Evolutionary conservation across 768 basidiomycete genomes (phyloP).

Genomic region (Filobasidium wieringae): DNA sequence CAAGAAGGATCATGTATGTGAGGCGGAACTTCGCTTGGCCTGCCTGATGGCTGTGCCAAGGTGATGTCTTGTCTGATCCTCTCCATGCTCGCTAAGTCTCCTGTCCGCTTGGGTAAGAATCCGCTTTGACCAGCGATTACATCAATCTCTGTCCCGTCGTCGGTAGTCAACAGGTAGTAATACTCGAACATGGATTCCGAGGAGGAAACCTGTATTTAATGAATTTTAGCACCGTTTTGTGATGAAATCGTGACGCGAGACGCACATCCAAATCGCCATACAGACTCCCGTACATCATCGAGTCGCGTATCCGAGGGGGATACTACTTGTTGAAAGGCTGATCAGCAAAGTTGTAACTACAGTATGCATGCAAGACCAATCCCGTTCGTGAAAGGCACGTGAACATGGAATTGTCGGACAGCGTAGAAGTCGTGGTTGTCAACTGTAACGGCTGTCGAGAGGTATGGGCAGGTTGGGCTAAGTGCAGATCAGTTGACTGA

Average conservation of each 20-base stretch:
- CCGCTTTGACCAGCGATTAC: not conserved
- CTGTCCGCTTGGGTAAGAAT: not conserved
- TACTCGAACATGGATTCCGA: slow-evolving; percentile 5
- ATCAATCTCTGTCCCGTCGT: not conserved
- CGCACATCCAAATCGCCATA: too few species aligned
- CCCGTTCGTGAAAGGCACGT: slow-evolving; percentile 2
- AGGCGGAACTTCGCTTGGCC: not conserved
- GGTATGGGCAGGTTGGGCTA: too few species aligned
- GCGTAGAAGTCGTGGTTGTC: not conserved
- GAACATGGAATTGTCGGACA: not conserved
- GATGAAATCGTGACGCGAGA: too few species aligned
- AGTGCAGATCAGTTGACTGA: too few species aligned
- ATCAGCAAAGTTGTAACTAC: too few species aligned
- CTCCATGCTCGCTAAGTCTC: too few species aligned
- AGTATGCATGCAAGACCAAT: too few species aligned
- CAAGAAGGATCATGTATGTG: not conserved
- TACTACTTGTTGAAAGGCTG: too few species aligned
- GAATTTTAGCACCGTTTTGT: too few species aligned
- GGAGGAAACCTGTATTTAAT: not conserved
- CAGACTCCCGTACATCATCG: too few species aligned
- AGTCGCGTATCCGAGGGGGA: too few species aligned
- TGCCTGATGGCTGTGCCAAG: not conserved
- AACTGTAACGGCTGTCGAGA: not conserved
- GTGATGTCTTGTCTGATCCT: not conserved
- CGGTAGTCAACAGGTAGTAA: not conserved